Conservation (phyloP, 1,284 basidiomycete genomes). For the Boletus mariae region DNA sequence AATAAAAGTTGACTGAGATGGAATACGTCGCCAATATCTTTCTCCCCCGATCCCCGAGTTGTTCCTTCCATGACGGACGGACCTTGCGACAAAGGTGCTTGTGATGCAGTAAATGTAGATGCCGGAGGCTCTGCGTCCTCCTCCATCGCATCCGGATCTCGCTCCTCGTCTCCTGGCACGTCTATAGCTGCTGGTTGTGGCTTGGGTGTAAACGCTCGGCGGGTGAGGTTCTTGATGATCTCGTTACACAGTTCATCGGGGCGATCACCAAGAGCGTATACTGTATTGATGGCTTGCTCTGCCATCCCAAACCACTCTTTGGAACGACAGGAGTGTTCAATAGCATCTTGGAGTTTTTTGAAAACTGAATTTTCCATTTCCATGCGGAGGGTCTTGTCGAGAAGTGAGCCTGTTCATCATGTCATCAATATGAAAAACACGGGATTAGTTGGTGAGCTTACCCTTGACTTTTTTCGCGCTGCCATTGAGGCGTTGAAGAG, state of each 20-base stretch:
- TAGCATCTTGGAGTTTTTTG: slow-evolving; percentile 72
- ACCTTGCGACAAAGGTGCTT: slow-evolving; percentile 17
- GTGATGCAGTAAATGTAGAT: slow-evolving; percentile 12
- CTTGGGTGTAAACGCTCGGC: slow-evolving; percentile 59
- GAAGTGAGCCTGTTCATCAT: slow-evolving; percentile 63
- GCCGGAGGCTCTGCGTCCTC: slow-evolving; percentile 14
- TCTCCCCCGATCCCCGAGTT: slow-evolving; percentile 28
- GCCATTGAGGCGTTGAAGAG: slow-evolving; percentile 88
- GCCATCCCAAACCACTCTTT: slow-evolving; percentile 96
- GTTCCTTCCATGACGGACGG: slow-evolving; percentile 8
- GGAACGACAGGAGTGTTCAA: slow-evolving; percentile 76
- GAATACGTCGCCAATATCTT: slow-evolving; percentile 77
- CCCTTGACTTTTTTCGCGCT: slow-evolving; percentile 98
- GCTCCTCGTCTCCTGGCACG: slow-evolving; percentile 22
- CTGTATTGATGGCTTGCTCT: slow-evolving; percentile 95
- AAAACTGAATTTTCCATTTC: slow-evolving; percentile 91
- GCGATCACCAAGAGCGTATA: slow-evolving; percentile 92
- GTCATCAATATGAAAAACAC: not conserved
- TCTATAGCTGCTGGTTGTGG: slow-evolving; percentile 18
- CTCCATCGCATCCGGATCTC: slow-evolving; percentile 52
- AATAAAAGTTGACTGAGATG: slow-evolving; percentile 90
- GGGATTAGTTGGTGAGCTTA: slow-evolving; percentile 24
- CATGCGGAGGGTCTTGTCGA: slow-evolving; percentile 83
- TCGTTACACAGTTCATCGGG: slow-evolving; percentile 84
- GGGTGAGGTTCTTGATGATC: slow-evolving; percentile 80